Evolutionary conservation across 2,329 filamentous ascomycete species (phyloP), one percentile per base, ranked within the genome.

Genomic region (Colletotrichum liriopes): DNA sequence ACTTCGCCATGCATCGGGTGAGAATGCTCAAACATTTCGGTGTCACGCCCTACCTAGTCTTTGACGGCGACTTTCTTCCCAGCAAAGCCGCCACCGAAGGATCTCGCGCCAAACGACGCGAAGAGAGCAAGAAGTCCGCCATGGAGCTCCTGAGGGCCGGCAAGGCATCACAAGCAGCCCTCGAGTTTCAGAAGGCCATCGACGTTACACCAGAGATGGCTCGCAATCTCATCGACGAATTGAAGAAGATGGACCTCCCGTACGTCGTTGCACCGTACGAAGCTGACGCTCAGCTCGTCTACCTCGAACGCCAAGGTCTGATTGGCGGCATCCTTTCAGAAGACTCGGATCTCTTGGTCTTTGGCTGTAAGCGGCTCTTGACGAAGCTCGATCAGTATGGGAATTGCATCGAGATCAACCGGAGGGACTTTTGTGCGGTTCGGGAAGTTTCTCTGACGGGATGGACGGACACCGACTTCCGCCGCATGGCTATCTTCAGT

Each of bases 181-280:
- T 92, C 56, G 95, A 98, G 81, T 89, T 98, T 68, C 96, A 98
- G 79, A 99, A 98, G 81, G 93, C 95, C 56, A 93, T 98, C 72
- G 96, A 99, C 81, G 92, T 99, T 47, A 98, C 96, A 1, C 96
- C 97, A 2, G 92, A 96, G 77, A 99, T 99, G 97, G 96, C 96
- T 9, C 91, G 94, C 8, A 89, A 93, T 75, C 84, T 98, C 65
- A 99, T 99, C 71, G 95, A 98, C 76, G 94, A 97, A 80, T 87
- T 98, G 77, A 98, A 97, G 83, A 90, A 90, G 77, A 85, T 92
- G 78, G 88, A 91, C 49, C 88, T 99, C 20, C 89, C 94, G 69
- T 98, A 98, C 79, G 88, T 99, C 67, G 97, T 99, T 23, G 96
- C 96, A 0, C 96, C 96, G 0, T 99, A 98, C 82, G 96, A 99